These are phyloP conservation scores for Fusarium concolor DNA, from an alignment of 2,329 filamentous ascomycete species.

Conservation along the genomic window DNA sequence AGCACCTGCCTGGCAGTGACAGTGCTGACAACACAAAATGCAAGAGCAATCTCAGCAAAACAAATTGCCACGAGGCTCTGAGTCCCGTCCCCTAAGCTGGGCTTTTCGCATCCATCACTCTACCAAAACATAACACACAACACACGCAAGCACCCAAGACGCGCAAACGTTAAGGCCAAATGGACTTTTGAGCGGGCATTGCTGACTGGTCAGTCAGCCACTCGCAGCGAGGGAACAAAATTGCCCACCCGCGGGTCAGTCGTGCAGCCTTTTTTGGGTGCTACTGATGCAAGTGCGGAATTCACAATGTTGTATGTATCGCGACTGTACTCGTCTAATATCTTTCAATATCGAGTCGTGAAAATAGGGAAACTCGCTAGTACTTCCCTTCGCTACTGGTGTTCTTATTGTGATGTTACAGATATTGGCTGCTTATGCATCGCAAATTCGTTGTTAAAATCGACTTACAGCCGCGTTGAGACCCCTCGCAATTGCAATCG, in stretches of 20 bases:
- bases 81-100: neutral
- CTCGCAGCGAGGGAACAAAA: constrained; percentile 28
- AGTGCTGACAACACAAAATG: neutral
- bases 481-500: constrained; percentile 28
- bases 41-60: constrained; percentile 16
- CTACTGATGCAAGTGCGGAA: constrained; percentile 42
- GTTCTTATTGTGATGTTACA: neutral
- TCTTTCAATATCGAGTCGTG: constrained; percentile 5
- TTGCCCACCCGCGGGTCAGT: constrained; percentile 24
- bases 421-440: constrained; percentile 29
- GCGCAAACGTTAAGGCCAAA: constrained; percentile 16
- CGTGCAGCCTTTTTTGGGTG: constrained; percentile 37
- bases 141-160: constrained; percentile 5
- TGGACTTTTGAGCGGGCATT: constrained; percentile 14
- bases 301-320: constrained; percentile 32
- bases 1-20: neutral
- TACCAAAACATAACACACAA: constrained; percentile 16
- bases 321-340: constrained; percentile 42
- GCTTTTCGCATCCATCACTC: constrained; percentile 12
- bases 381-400: constrained; percentile 10
- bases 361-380: constrained; percentile 4
- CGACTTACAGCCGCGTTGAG: constrained; percentile 15
- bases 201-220: constrained; percentile 37
- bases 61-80: neutral
- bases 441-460: constrained; percentile 26